Evolutionary conservation across 805 yeast genomes (phyloP).

Genomic region (Ogataea polymorpha): DNA sequence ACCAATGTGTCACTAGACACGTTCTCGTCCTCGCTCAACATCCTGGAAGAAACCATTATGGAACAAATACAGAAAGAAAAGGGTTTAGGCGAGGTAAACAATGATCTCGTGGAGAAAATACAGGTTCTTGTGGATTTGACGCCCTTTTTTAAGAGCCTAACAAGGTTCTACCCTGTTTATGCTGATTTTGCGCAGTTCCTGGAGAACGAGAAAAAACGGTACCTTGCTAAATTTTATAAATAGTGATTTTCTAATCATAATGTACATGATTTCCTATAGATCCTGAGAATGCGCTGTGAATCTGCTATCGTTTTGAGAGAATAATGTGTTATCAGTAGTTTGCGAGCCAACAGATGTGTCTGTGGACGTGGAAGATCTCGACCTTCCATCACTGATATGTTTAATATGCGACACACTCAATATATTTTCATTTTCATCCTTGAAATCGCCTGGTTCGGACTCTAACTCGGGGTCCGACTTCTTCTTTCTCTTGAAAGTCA

Average conservation of each 20-base stretch:
- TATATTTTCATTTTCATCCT: constrained; percentile 21
- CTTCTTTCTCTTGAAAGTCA: constrained; percentile 16
- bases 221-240: constrained; percentile 17
- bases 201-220: constrained; percentile 34
- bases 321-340: constrained; percentile 21
- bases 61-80: constrained; percentile 38
- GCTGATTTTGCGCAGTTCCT: constrained; percentile 45
- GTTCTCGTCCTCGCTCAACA: constrained; percentile 38
- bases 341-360: constrained; percentile 12
- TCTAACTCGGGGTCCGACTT: constrained; percentile 7
- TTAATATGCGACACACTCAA: constrained; percentile 14
- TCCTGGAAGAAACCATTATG: constrained; percentile 44
- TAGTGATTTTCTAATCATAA: not conserved
- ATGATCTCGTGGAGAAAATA: constrained; percentile 40
- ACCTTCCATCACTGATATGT: constrained; percentile 13
- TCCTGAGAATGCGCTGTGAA: constrained; percentile 5
- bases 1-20: constrained; percentile 23
- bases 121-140: constrained; percentile 46
- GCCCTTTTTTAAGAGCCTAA: constrained; percentile 52
- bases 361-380: constrained; percentile 22
- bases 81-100: constrained; percentile 28
- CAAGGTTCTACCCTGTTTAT: constrained; percentile 49
- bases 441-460: not conserved
- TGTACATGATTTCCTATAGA: not conserved
- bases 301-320: constrained; percentile 7